These are phyloP conservation scores for Penicillium sp. DNA, from an alignment of 2,329 filamentous ascomycete species.

Conservation along the genomic window DNA sequence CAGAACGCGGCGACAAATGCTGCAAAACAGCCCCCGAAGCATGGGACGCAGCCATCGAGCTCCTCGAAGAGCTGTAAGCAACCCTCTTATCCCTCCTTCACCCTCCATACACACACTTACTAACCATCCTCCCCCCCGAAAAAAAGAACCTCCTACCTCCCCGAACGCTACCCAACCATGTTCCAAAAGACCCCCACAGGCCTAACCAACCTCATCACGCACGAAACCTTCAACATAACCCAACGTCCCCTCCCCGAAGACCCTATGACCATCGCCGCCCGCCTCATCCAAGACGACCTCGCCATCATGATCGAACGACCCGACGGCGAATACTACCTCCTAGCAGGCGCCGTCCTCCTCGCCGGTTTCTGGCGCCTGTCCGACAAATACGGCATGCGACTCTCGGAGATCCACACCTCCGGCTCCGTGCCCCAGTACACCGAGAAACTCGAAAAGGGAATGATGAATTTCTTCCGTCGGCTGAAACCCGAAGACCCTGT, in stretches of 20 bases:
- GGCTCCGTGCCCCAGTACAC: slow-evolving; percentile 66
- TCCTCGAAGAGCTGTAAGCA: slow-evolving; percentile 63
- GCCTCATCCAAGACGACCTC: slow-evolving; percentile 71
- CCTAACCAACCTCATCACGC: slow-evolving; percentile 61
- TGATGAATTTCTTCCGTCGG: slow-evolving; percentile 71
- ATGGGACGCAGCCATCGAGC: slow-evolving; percentile 62
- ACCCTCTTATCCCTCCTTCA: too few relatives aligned
- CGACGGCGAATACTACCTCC: slow-evolving; percentile 72
- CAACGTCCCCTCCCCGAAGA: slow-evolving; percentile 61
- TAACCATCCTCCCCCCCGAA: neutral
- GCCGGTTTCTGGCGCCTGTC: slow-evolving; percentile 74
- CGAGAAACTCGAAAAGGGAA: slow-evolving; percentile 64
- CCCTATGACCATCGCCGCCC: slow-evolving; percentile 64
- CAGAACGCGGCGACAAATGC: slow-evolving; percentile 58
- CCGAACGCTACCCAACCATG: slow-evolving; percentile 63
- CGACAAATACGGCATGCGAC: slow-evolving; percentile 71
- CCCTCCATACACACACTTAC: too few relatives aligned
- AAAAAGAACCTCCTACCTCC: slow-evolving; percentile 57
- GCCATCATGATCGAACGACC: slow-evolving; percentile 70
- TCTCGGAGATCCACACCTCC: slow-evolving; percentile 69
- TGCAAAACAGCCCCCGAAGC: slow-evolving; percentile 61
- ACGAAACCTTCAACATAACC: slow-evolving; percentile 61
- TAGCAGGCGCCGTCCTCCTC: slow-evolving; percentile 66
- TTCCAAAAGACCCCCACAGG: slow-evolving; percentile 57
- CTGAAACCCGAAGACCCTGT: slow-evolving; percentile 60